A percentile compares a stretch with the other conserved stretches of the same genome.
Evolutionary conservation across 2,329 filamentous ascomycete species (phyloP).

Genomic region (Aspergillus alliaceus): DNA sequence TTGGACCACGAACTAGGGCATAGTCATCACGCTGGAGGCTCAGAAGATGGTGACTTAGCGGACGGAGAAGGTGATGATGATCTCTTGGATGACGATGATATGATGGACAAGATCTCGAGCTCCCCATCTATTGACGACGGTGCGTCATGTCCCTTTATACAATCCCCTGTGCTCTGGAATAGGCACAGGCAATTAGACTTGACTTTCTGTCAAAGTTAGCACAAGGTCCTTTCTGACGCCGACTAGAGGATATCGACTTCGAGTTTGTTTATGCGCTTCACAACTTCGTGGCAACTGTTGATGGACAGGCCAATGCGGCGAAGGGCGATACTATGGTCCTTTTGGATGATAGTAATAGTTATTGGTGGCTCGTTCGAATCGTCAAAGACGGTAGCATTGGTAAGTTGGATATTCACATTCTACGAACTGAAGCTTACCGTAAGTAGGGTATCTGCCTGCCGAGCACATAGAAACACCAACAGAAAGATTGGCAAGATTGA

Average conservation of each 20-base stretch:
- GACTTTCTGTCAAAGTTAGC: not conserved
- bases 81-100: slow-evolving; percentile 81
- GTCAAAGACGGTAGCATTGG: slow-evolving; percentile 97
- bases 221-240: slow-evolving; percentile 78
- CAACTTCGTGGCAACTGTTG: slow-evolving; percentile 95
- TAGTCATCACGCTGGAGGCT: slow-evolving; percentile 24
- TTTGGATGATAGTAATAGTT: slow-evolving; percentile 97
- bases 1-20: slow-evolving; percentile 25
- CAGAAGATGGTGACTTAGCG: slow-evolving; percentile 54
- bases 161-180: not conserved
- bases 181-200: not conserved
- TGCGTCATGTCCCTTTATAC: slow-evolving; percentile 39
- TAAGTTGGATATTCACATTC: slow-evolving; percentile 35
- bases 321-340: slow-evolving; percentile 99
- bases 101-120: slow-evolving; percentile 98
- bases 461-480: slow-evolving; percentile 99
- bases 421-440: slow-evolving; percentile 26
- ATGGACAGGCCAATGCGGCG: slow-evolving; percentile 95
- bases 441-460: slow-evolving; percentile 83
- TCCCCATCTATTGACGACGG: slow-evolving; percentile 99
- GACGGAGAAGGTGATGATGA: slow-evolving; percentile 67
- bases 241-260: slow-evolving; percentile 98
- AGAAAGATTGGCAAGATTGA: slow-evolving; percentile 85
- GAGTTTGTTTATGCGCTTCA: slow-evolving; percentile 98
- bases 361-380: slow-evolving; percentile 98